Base-by-base conservation (phyloP, 2,329 filamentous ascomycete species). In the Emmonsia crescens region DNA sequence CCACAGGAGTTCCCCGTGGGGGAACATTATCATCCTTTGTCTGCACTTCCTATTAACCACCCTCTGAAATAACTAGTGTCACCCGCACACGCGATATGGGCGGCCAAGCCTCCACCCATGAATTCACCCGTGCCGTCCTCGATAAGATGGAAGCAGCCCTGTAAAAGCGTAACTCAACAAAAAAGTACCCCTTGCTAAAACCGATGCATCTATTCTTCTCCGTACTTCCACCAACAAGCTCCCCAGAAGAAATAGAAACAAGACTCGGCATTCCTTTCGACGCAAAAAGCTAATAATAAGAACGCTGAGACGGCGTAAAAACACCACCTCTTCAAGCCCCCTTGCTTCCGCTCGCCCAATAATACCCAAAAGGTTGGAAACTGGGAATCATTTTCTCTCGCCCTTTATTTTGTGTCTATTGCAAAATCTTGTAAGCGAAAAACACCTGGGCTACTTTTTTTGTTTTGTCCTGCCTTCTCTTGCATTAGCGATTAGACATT, bases 21-120 rank as follows among this genome's bases (percentile, higher is more conserved):
- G 8, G 8, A 33, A n/a, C 2, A 14, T 42, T 16, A n/a, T 5
- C 16, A 42, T 44, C 14, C n/a, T 57, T 44, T 33, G 36, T 21
- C 4, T 48, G 10, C 16, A 61, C 5, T 16, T 31, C 27, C 16
- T 61, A 58, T n/a, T 27, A 59, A 65, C 80, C 85, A 71, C 85
- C 74, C 64, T 58, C 55, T 62, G 66, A 31, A 19, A 62, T 57
- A 24, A 21, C 73, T 69, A 94, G 91, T 76, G 87, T 91, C 79
- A 83, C 85, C 73, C 88, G 92, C 76, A 99, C 94, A 67, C 88
- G 89, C 72, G 94, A 99, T 75, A 96, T 99, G 94, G 93, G 93
- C 74, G 94, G 94, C 75, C 80, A 87, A 68, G 85, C 85, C 73
- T 91, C 89, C 71, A 99, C 93, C 66, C 86, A 96, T 79, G 87